Conservation (phyloP, 805 yeast genomes). For the Schwanniomyces polymorphus region DNA sequence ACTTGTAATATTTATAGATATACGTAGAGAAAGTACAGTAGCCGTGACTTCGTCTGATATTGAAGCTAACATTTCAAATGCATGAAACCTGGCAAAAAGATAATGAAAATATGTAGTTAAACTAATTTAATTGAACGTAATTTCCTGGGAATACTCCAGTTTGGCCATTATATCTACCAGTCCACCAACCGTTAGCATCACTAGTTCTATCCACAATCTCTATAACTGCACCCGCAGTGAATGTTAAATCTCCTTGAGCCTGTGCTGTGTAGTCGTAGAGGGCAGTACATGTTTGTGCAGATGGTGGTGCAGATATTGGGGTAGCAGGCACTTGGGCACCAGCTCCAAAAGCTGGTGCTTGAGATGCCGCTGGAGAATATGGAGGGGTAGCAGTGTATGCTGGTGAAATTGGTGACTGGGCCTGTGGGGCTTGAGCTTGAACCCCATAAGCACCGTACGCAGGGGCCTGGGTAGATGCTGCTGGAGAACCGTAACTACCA, state of each 20-base stretch:
- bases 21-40: background rate
- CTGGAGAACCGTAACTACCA: constrained; percentile 7
- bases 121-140: constrained; percentile 72
- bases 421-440: background rate
- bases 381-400: constrained; percentile 14
- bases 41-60: too few species aligned
- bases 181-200: constrained; percentile 97
- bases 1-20: background rate
- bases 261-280: constrained; percentile 90
- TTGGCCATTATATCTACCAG: constrained; percentile 80
- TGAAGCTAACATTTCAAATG: too few species aligned
- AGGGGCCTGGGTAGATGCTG: constrained; percentile 6
- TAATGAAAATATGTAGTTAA: background rate
- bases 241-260: constrained; percentile 86
- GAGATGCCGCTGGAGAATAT: constrained; percentile 21
- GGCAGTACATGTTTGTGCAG: constrained; percentile 76
- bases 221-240: constrained; percentile 85
- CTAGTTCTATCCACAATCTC: constrained; percentile 78
- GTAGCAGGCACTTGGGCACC: constrained; percentile 7
- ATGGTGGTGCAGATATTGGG: constrained; percentile 25
- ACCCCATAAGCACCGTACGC: constrained; percentile 11
- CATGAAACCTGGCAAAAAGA: too few species aligned
- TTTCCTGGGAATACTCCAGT: constrained; percentile 96
- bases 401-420: constrained; percentile 12
- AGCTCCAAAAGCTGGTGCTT: constrained; percentile 31